Percentiles rank a stretch among this genome's conserved stretches.
These are phyloP conservation scores for Pichia sp. DNA, from an alignment of 1,139 yeast genomes.

Conservation along the genomic window DNA sequence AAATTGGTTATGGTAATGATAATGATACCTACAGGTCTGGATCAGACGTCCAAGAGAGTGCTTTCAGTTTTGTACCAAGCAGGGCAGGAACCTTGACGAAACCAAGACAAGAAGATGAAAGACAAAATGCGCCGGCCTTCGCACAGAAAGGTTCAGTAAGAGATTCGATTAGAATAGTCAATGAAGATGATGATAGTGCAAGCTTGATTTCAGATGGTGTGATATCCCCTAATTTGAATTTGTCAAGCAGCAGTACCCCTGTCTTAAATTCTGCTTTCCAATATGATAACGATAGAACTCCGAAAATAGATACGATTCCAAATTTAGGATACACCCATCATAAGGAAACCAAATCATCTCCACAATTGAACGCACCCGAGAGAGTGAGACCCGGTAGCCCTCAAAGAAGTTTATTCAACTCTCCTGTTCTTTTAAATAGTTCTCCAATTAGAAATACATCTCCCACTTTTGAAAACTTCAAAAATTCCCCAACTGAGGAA, in stretches of 20 bases:
- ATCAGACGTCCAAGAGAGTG: constrained; percentile 5
- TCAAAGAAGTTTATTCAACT: constrained; percentile 1
- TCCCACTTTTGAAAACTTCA: constrained; percentile 17
- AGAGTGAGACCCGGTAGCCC: constrained; percentile 1
- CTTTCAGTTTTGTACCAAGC: constrained; percentile 20
- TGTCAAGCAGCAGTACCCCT: constrained; percentile 5
- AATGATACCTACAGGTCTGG: constrained; percentile 14
- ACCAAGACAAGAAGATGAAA: not conserved
- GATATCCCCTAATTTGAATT: constrained; percentile 5
- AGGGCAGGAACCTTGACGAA: constrained; percentile 1
- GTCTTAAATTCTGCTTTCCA: not conserved
- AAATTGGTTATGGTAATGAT: constrained; percentile 28
- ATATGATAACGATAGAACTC: constrained; percentile 1
- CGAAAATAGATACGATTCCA: constrained; percentile 4
- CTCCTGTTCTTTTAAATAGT: constrained; percentile 14
- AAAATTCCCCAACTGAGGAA: constrained; percentile 7
- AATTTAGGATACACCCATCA: constrained; percentile 1
- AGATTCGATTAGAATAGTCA: constrained; percentile 26
- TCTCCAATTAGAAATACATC: constrained; percentile 18
- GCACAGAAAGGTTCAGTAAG: constrained; percentile 12
- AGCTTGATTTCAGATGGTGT: constrained; percentile 9
- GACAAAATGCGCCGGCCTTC: constrained; percentile 1
- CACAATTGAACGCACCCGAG: not conserved
- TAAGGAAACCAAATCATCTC: not conserved
- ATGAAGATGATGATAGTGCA: constrained; percentile 19